Base-by-base conservation (phyloP, 805 yeast species). In the Nakazawaea pomicola region DNA sequence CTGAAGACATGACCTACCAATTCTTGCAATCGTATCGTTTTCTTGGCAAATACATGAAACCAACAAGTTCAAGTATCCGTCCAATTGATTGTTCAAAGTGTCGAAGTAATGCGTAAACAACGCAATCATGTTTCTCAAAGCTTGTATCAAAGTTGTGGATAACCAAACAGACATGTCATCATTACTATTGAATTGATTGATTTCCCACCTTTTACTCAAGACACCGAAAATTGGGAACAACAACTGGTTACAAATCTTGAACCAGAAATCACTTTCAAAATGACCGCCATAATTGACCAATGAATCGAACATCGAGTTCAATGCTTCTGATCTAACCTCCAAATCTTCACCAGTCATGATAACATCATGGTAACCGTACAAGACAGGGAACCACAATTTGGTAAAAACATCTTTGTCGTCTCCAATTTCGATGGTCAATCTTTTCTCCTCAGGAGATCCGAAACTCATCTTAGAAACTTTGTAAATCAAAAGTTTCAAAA, bases 121-220 rank as follows among this genome's bases (percentile, higher is more conserved):
- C 1, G 85, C 80, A 52, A 91, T 81, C 80, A 89, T 76, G 53
- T 86, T 86, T 58, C 95, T 78, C 56, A 95, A 68, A 0, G 98
- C 98, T 61, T 93, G 99, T 48, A 95, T 89, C 61, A 93, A 73
- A 1, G 99, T 93, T 0, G 99, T 90, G 0, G 96, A 88, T 36
- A 93, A 66, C 99, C 99, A 93, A 11, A 95, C 95, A 36, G 96
- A 86, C 50, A 88, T 61, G 46, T 85, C 95, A 58, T 91, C 99
- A 50, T 81, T 85, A 40, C 74, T 75, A 49, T 75, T 77, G 48
- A 75, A 78, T 44, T 78, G 77, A 46, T 75, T 74, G 43, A 82
- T 72, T 49, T 80, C 83, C 80, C 93, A 85, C 53, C 80, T 83
- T 31, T 76, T 74, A 39, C 83, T 77, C 49, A 93, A 69, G 6